Conservation (phyloP, 352 stramenopile species). For the Phytophthora lateralis region DNA sequence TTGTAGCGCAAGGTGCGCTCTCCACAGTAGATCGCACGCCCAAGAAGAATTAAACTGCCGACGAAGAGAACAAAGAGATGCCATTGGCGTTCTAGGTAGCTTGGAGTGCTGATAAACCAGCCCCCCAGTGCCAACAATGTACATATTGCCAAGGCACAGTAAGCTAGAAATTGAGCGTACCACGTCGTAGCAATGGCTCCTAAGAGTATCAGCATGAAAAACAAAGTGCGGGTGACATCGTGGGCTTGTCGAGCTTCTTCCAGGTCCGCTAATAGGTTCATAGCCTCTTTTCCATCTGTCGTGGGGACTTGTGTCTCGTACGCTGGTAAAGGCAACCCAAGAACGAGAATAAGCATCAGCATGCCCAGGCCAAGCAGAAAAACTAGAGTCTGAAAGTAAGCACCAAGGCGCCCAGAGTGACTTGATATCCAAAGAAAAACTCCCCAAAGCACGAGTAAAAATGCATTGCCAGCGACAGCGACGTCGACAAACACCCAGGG, state of each 20-base stretch:
- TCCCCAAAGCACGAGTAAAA: slow-evolving; percentile 25
- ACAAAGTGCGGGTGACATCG: slow-evolving; percentile 51
- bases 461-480: slow-evolving; percentile 11
- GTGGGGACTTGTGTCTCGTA: slow-evolving; percentile 14
- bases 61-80: slow-evolving; percentile 56
- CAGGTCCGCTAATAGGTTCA: slow-evolving; percentile 15
- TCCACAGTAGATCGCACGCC: slow-evolving; percentile 43
- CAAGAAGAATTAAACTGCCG: slow-evolving; percentile 42
- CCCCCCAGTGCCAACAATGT: slow-evolving; percentile 29
- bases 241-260: slow-evolving; percentile 29
- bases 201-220: slow-evolving; percentile 60
- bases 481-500: slow-evolving; percentile 40
- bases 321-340: slow-evolving; percentile 45
- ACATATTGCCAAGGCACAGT: slow-evolving; percentile 34
- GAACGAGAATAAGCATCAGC: slow-evolving; percentile 38
- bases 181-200: slow-evolving; percentile 57
- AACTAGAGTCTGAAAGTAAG: slow-evolving; percentile 45
- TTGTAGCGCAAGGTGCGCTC: slow-evolving; percentile 49
- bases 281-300: slow-evolving; percentile 9
- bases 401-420: slow-evolving; percentile 18
- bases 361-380: slow-evolving; percentile 35
- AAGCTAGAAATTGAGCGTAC: slow-evolving; percentile 62
- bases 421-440: slow-evolving; percentile 35
- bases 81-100: slow-evolving; percentile 50
- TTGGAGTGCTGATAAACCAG: slow-evolving; percentile 37